phyloP scores from a whole-genome alignment of 2,329 filamentous ascomycete species.

The Clonostachys chloroleuca region DNA sequence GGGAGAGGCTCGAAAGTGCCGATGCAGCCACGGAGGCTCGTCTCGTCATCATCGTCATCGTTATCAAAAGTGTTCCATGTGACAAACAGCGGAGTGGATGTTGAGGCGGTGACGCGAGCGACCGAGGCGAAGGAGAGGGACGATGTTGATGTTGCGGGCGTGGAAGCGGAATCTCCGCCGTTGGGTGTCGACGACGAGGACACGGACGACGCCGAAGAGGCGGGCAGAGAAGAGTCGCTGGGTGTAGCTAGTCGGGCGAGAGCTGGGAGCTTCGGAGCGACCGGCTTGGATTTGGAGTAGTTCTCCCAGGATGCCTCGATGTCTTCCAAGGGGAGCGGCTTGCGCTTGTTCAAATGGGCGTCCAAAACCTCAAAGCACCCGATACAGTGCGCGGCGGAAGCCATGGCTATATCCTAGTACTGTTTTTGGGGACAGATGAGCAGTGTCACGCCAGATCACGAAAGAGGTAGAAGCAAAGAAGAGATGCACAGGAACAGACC shows the following conservation, averaged over 20 bases:
- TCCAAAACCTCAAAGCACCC: conserved; percentile 88
- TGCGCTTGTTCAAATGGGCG: conserved; percentile 67
- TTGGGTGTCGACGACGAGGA: conserved; percentile 29
- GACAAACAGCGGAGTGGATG: conserved; percentile 76
- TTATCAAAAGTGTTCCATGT: conserved; percentile 76
- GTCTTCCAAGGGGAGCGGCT: conserved; percentile 61
- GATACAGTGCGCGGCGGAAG: conserved; percentile 78
- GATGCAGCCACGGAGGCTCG: conserved; percentile 85
- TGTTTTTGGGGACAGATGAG: not conserved
- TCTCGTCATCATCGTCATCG: conserved; percentile 38
- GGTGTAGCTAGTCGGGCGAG: conserved; percentile 32
- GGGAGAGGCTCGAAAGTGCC: conserved; percentile 84
- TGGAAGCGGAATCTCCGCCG: conserved; percentile 35
- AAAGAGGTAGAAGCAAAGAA: not conserved
- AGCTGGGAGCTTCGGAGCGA: conserved; percentile 22
- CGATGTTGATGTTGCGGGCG: conserved; percentile 37
- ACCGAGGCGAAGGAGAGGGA: conserved; percentile 22
- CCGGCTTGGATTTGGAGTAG: conserved; percentile 17
- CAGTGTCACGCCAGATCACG: not conserved
- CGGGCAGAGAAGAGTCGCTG: conserved; percentile 13
- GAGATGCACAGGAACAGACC: not conserved
- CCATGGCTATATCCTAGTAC: conserved; percentile 52
- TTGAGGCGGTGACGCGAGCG: conserved; percentile 19
- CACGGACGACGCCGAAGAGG: conserved; percentile 26
- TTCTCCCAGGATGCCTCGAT: conserved; percentile 63